Evolutionary conservation across 2,329 filamentous ascomycete species (phyloP), one percentile per base, ranked within the genome.

Genomic region (Bipolaris bicolor): DNA sequence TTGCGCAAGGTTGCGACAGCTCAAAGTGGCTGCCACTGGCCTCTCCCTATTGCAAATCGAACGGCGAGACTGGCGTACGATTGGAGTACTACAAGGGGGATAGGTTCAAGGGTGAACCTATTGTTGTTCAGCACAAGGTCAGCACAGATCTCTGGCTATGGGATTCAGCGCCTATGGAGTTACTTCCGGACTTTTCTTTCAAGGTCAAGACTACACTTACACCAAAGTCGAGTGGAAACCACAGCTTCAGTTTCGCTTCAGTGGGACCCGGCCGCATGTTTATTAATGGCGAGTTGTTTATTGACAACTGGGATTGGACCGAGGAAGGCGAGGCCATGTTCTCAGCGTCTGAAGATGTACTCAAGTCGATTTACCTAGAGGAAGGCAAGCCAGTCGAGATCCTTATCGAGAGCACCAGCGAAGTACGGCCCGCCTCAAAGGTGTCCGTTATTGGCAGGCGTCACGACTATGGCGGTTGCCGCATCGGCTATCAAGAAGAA

Each of bases 271-370:
- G 87, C 3, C 82, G 79, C 62, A 75, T 90, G 45, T 87, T 83
- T 61, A 75, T 90, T 47, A 77, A 90, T 54, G 86, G 84, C 5
- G 78, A 84, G 62, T 68, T 88, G 13, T 81, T 84, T 16, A 82
- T 89, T 41, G 86, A 90, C 62, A 81, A 88, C 2, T 89, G 87
- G 87, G 79, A 90, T 63, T 90, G 87, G 87, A 87, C 83, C 0
- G 86, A 89, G 60, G 83, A 88, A 62, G 86, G 87, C 20, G 87
- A 89, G 71, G 86, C 87, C 26, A 89, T 90, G 87, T 90, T 89
- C 65, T 87, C 88, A 37, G 86, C 86, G 13, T 89, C 86, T 0
- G 76, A 86, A 52, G 88, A 90, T 66, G 84, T 87, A 51, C 79
- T 88, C 26, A 84, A 87, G 49, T 82, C 86, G 0, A 79, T 87